phyloP scores from a whole-genome alignment of 768 basidiomycete species.

The Cystofilobasidium capitatum region DNA sequence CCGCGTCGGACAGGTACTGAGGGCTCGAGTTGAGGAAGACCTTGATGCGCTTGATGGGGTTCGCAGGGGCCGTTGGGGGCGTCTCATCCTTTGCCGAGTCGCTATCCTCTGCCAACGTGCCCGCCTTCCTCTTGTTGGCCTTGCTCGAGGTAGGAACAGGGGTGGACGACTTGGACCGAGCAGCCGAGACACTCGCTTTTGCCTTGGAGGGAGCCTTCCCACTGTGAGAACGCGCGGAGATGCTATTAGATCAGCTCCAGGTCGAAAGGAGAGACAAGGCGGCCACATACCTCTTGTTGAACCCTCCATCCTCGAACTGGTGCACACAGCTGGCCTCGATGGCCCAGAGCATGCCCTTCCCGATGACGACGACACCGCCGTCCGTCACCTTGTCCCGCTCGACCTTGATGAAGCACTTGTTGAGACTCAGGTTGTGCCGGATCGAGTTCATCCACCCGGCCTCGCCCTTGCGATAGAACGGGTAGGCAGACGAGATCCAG shows the following conservation, averaged over 20 bases:
- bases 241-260: background rate
- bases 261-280: background rate
- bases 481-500: conserved; percentile 88
- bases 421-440: conserved; percentile 40
- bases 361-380: conserved; percentile 46
- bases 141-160: background rate
- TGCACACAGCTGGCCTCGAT: conserved; percentile 71
- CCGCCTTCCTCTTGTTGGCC: conserved; percentile 2
- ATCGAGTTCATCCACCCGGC: conserved; percentile 62
- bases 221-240: too few relatives aligned
- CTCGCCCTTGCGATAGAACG: conserved; percentile 84
- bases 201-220: background rate
- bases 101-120: background rate
- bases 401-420: conserved; percentile 32
- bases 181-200: background rate
- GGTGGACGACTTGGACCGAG: background rate
- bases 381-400: conserved; percentile 36
- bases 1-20: background rate
- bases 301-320: conserved; percentile 76
- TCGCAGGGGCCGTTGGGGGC: background rate
- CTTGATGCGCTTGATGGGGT: background rate
- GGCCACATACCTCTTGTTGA: conserved; percentile 29
- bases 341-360: conserved; percentile 79
- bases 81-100: background rate
- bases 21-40: background rate